Base-by-base conservation (phyloP, 163 green algal species). In the Scenedesmus sp. region DNA sequence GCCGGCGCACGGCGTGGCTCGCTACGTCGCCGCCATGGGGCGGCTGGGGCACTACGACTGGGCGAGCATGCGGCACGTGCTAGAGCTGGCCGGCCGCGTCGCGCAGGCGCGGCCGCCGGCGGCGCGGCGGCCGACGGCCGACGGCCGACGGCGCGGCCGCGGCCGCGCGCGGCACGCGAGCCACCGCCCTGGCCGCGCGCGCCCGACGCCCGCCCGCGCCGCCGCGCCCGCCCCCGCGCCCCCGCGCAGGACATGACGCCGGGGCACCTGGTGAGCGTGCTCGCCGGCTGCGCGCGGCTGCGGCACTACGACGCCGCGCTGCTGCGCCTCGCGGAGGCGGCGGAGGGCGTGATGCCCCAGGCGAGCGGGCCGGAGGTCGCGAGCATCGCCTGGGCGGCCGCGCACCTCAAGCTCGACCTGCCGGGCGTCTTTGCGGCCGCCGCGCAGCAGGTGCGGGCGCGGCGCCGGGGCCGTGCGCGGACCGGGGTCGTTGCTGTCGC, bases 41-140 rank as follows among this genome's bases (percentile, higher is more conserved):
- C 36, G 69, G 4, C 15, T 77, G 69, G 33, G 54, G 39, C 69
- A 77, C 22, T 77, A 77, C n/a, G 69, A 77, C 26, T 77, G 69
- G 69, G 53, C 66, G 69, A 24, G 36, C 2, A 77, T 77, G 69
- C 24, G 51, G 20, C 53, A 29, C 24, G 50, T 76, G 48, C 63
- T 28, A 14, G 45, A 62, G 13, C 51, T 60, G 22, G 64, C 64
- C 45, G 64, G 45, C 26, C 29, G 50, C 50, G 31, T 54, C 15
- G 48, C 47, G 13, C 48, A 64, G 66, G 66, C 63, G 57, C n/a
- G n/a, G n/a, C n/a, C n/a, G n/a, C n/a, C n/a, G n/a, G n/a, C n/a
- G n/a, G n/a, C n/a, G n/a, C n/a, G n/a, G n/a, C n/a, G n/a, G n/a
- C n/a, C n/a, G n/a, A n/a, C n/a, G n/a, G n/a, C n/a, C n/a, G n/a